A percentile compares a stretch with the other conserved stretches of the same genome.
phyloP scores from a whole-genome alignment of 768 basidiomycete genomes.

The Phaeotremella fagi region DNA sequence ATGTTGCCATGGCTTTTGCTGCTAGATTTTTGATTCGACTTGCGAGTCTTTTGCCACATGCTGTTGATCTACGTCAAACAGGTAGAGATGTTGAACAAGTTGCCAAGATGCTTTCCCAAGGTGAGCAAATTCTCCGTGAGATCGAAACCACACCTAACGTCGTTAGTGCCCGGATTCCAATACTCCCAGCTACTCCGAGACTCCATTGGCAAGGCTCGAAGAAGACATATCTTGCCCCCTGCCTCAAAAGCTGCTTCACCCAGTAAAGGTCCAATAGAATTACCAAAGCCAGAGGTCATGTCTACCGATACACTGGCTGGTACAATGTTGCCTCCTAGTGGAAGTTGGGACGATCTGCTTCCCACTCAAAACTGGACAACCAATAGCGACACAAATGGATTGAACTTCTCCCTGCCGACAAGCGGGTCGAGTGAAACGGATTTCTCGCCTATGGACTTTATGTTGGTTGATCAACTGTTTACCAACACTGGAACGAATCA shows the following conservation, averaged over 20 bases:
- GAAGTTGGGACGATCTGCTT: not conserved
- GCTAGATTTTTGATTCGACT: slow-evolving; percentile 37
- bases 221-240: slow-evolving; percentile 33
- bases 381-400: not conserved
- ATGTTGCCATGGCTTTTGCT: slow-evolving; percentile 19
- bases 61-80: slow-evolving; percentile 26
- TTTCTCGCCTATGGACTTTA: not conserved
- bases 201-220: slow-evolving; percentile 30
- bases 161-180: slow-evolving; percentile 38
- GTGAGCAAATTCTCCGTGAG: slow-evolving; percentile 9
- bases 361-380: not conserved
- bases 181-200: slow-evolving; percentile 30
- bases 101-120: slow-evolving; percentile 21
- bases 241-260: slow-evolving; percentile 24
- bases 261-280: not conserved
- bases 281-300: not conserved
- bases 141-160: not conserved
- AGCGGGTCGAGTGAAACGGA: not conserved
- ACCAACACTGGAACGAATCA: not conserved
- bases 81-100: slow-evolving; percentile 36
- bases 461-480: not conserved
- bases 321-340: no score
- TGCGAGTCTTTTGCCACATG: slow-evolving; percentile 33
- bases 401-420: no score
- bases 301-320: no score